A percentile compares a stretch with the other conserved stretches of the same genome.
These are phyloP conservation scores for Aspergillus transmontanensis DNA, from an alignment of 2,329 filamentous ascomycete genomes.

Conservation along the genomic window DNA sequence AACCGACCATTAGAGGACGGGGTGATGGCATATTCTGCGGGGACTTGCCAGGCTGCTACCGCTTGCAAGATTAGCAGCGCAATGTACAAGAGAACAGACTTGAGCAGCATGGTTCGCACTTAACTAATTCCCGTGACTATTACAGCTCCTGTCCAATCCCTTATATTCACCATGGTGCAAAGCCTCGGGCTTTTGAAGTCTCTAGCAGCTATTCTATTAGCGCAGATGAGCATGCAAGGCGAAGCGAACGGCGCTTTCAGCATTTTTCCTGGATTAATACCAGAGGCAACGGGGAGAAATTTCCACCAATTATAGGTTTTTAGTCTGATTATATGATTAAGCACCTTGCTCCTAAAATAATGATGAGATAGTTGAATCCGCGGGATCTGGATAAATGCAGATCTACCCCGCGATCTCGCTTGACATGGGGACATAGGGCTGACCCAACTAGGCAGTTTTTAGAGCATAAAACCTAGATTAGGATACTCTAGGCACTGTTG, in stretches of 20 bases:
- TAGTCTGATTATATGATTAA: not conserved
- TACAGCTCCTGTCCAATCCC: accelerated
- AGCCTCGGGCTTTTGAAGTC: not conserved
- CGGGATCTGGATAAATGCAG: not conserved
- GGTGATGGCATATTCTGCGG: not conserved
- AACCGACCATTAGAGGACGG: not conserved
- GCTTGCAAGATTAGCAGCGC: not conserved
- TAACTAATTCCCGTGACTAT: accelerated
- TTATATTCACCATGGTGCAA: not conserved
- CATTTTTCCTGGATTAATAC: not conserved
- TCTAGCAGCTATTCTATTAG: not conserved
- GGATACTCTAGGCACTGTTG: not conserved
- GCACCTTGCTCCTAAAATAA: not conserved
- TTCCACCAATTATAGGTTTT: not conserved
- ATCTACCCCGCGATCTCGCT: not conserved
- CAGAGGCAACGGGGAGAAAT: no score
- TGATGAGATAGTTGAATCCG: not conserved
- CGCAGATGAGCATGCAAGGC: not conserved
- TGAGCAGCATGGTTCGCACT: not conserved
- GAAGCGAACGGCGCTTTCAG: not conserved
- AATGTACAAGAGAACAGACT: not conserved
- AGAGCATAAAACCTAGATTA: not conserved
- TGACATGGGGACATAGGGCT: not conserved
- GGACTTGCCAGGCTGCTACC: not conserved
- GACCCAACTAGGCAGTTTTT: not conserved